Evolutionary conservation across 441 rosid species (phyloP).

Genomic region (Mallotus repandus): DNA sequence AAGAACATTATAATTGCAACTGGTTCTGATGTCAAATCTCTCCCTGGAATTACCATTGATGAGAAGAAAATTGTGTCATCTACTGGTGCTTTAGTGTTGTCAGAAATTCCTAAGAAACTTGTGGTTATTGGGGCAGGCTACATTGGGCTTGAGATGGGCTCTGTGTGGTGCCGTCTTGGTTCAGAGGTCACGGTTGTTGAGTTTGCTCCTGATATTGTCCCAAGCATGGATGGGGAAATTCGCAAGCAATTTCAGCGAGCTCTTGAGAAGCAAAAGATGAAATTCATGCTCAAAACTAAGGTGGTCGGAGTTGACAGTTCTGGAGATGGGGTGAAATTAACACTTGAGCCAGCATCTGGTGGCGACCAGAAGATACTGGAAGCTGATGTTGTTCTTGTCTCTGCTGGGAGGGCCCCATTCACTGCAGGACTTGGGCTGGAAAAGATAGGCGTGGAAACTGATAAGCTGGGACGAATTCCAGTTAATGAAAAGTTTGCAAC

Average conservation of each 20-base stretch:
- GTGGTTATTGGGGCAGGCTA: conserved; percentile 97
- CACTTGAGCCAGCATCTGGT: conserved; percentile 84
- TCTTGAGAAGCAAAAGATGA: conserved; percentile 96
- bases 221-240: conserved; percentile 92
- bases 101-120: conserved; percentile 83
- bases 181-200: conserved; percentile 98
- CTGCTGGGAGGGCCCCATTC: conserved; percentile 91
- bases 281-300: conserved; percentile 96
- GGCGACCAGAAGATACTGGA: conserved; percentile 82
- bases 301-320: conserved; percentile 82
- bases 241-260: conserved; percentile 93
- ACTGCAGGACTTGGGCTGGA: conserved; percentile 88
- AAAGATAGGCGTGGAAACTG: conserved; percentile 91
- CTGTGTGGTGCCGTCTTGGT: conserved; percentile 91
- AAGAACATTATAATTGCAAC: conserved; percentile 89
- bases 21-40: conserved; percentile 93
- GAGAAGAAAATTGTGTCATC: conserved; percentile 98
- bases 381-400: conserved; percentile 94
- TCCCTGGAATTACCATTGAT: conserved; percentile 93
- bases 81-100: conserved; percentile 80
- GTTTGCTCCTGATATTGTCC: conserved; percentile 95
- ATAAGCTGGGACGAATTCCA: conserved; percentile 73
- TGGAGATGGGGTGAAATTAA: conserved; percentile 75
- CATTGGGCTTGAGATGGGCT: conserved; percentile 99
- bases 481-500: conserved; percentile 81